Base-by-base conservation (phyloP, 108 stramenopile genomes). In the Discostella pseudostelligera region DNA sequence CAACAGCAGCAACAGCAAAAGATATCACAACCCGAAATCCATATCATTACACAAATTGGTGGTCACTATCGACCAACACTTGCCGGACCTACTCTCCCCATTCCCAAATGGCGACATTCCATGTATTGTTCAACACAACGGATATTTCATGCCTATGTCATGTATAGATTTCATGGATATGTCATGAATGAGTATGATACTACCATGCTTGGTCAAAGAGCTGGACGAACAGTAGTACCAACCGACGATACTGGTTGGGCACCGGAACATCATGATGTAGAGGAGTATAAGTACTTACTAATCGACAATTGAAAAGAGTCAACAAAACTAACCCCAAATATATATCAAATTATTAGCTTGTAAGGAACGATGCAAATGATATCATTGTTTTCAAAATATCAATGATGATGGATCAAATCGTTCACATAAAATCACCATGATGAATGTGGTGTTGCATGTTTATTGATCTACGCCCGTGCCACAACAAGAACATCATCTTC, bases 401-500 rank as follows among this genome's bases (percentile, higher is more conserved):
- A n/a, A n/a, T n/a, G n/a, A n/a, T n/a, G n/a, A n/a, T n/a, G n/a
- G n/a, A n/a, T n/a, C n/a, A n/a, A n/a, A n/a, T n/a, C n/a, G n/a
- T n/a, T n/a, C n/a, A n/a, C n/a, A n/a, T n/a, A n/a, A n/a, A n/a
- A n/a, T n/a, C n/a, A n/a, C n/a, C n/a, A n/a, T n/a, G n/a, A n/a
- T n/a, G n/a, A n/a, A n/a, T n/a, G n/a, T n/a, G n/a, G n/a, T n/a
- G n/a, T n/a, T n/a, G n/a, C n/a, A n/a, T n/a, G n/a, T n/a, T n/a
- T 43, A 8, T 43, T 8, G 1, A n/a, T 2, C n/a, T n/a, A 43
- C 4, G n/a, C 42, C n/a, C 42, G 1, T n/a, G 42, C 48, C 49
- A 48, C 51, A n/a, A 43, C 67, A 24, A 40, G 58, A 19, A 69
- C 59, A 58, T 59, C 36, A 10, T 29, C 59, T 46, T 74, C 72